Evolutionary conservation across 805 yeast genomes (phyloP), one percentile per base, ranked within the genome.

Genomic region (Sugiyamaella floridensis): DNA sequence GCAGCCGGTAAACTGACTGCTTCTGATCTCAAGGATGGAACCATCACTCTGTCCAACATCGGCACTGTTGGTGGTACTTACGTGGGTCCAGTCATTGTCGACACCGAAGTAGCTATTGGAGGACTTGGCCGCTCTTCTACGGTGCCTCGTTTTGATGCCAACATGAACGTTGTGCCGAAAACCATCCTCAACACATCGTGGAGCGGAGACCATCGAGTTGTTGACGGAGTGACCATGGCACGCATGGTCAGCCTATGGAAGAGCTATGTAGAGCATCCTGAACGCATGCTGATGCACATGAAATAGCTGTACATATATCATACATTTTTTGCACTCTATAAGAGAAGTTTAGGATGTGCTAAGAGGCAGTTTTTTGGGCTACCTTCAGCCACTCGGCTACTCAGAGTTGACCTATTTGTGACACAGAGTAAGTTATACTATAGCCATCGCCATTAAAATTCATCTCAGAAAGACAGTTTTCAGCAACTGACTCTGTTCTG

Each of bases 201-300:
- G 71, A 58, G 66, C 12, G 71, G 69, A 16, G 71, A 67, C 43
- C 71, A 67, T 47, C 57, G 71, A 11, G 65, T 65, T 1, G 51
- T 67, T 8, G 71, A 67, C 45, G 71, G 71, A 5, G 64, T 63
- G 55, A 64, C 69, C n/a, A 59, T 67, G 65, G 70, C 71, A 4
- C 43, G 55, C 32, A 52, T 62, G 60, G 68, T 62, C 2, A 56
- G 55, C 11, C 48, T 32, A 28, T 65, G 67, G 67, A 63, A 60
- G 54, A 28, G 48, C 5, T 60, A 59, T 41, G 57, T 62, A 8
- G 60, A 60, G 44, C 48, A 53, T 14, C 66, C 66, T 15, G 60
- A 58, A 42, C 47, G 45, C 10, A 58, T 57, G 60, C 37, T 59
- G 12, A 34, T 50, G 40, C n/a, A 18, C 15, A 19, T 50, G 15